phyloP scores from a whole-genome alignment of 331 rosid species.

The Quercus lobata region DNA sequence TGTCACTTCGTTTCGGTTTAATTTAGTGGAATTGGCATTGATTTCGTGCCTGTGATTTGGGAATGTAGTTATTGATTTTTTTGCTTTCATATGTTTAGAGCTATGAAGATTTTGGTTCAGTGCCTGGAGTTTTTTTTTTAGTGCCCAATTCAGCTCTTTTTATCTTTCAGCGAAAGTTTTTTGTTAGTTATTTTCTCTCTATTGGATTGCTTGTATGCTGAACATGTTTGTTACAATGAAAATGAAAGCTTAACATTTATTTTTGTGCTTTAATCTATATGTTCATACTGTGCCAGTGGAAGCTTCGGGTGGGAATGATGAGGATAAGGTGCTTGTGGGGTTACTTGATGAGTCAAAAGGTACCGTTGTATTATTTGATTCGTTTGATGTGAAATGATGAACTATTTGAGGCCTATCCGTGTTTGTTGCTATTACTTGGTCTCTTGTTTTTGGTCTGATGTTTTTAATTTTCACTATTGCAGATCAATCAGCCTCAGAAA shows the following conservation, averaged over 20 bases:
- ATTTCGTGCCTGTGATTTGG: background rate
- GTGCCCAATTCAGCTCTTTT: background rate
- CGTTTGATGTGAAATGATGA: background rate
- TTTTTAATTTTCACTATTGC: conserved; percentile 13
- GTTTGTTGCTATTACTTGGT: background rate
- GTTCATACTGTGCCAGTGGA: conserved; percentile 14
- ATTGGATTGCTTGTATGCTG: background rate
- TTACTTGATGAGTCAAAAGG: conserved; percentile 44
- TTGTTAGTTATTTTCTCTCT: no score
- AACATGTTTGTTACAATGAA: background rate
- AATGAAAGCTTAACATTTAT: background rate
- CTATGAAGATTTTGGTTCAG: background rate
- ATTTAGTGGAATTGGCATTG: background rate
- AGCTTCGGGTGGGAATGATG: conserved; percentile 34
- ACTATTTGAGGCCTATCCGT: background rate
- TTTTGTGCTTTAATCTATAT: background rate
- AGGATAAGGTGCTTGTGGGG: conserved; percentile 28
- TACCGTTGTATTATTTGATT: background rate
- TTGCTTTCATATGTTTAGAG: background rate
- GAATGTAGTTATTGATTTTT: background rate
- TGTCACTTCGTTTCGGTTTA: background rate
- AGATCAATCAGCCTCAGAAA: conserved; percentile 37
- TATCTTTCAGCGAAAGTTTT: background rate
- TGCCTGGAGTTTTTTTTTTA: background rate
- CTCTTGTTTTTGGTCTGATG: background rate